These are phyloP conservation scores for Grosmannia clavigera DNA, from an alignment of 2,329 filamentous ascomycete species.

Conservation along the genomic window DNA sequence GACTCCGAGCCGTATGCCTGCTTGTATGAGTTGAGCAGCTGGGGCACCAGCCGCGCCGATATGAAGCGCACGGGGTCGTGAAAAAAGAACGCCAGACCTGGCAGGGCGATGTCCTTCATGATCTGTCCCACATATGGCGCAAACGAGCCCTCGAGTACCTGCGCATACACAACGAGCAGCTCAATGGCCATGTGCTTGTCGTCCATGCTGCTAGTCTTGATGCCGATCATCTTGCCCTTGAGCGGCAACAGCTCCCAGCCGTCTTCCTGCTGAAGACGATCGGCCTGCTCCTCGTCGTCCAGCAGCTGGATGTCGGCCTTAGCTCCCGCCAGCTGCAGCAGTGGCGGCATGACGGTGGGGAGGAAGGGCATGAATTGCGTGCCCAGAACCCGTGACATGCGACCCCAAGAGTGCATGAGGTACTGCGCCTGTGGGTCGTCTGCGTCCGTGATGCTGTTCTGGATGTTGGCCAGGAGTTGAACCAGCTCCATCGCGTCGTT, in stretches of 20 bases:
- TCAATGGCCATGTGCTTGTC: constrained; percentile 99
- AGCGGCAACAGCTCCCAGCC: constrained; percentile 96
- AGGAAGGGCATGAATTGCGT: constrained; percentile 87
- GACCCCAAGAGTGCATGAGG: constrained; percentile 95
- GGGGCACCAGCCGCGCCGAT: constrained; percentile 86
- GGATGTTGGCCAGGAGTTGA: constrained; percentile 75
- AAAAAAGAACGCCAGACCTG: constrained; percentile 95
- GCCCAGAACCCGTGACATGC: constrained; percentile 92
- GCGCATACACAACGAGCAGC: constrained; percentile 90
- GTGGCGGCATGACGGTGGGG: constrained; percentile 82
- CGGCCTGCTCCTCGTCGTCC: constrained; percentile 88
- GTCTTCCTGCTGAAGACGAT: constrained; percentile 85
- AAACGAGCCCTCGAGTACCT: constrained; percentile 86
- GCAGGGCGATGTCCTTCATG: constrained; percentile 92
- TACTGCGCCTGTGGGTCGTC: constrained; percentile 97
- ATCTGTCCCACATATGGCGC: constrained; percentile 85
- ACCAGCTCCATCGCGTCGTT: constrained; percentile 79
- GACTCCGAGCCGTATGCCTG: constrained; percentile 76
- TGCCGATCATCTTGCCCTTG: constrained; percentile 96
- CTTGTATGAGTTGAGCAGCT: constrained; percentile 87
- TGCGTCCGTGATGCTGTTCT: constrained; percentile 72
- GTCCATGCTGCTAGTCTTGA: constrained; percentile 91
- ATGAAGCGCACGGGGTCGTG: constrained; percentile 94
- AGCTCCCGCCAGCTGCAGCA: constrained; percentile 80
- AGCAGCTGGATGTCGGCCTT: constrained; percentile 96